A percentile compares a stretch with the other conserved stretches of the same genome.
phyloP scores from a whole-genome alignment of 257 asterid species.

The Rehmannia glutinosa region DNA sequence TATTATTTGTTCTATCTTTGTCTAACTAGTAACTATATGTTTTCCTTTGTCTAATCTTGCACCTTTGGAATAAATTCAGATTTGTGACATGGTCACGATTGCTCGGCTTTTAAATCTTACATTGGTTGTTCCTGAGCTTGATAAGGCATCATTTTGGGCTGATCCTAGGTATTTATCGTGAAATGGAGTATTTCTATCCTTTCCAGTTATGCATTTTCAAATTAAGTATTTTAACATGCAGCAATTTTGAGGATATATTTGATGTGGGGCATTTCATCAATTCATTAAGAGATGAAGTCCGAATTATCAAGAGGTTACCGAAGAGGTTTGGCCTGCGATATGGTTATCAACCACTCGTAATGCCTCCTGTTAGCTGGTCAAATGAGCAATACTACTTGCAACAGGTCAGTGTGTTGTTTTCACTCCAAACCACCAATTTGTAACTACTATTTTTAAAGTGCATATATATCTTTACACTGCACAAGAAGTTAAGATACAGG shows the following conservation, averaged over 20 bases:
- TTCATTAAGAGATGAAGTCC: conserved; percentile 87
- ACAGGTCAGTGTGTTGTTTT: conserved; percentile 49
- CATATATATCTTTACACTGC: too few species aligned
- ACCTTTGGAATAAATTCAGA: conserved; percentile 46
- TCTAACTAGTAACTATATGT: background rate
- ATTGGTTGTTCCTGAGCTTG: conserved; percentile 90
- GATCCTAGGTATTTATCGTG: conserved; percentile 74
- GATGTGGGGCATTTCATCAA: conserved; percentile 77
- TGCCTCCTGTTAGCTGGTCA: conserved; percentile 99
- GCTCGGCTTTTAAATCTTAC: conserved; percentile 94
- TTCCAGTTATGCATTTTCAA: conserved; percentile 7
- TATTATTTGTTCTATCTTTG: background rate
- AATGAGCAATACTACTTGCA: conserved; percentile 84
- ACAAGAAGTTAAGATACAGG: too few species aligned
- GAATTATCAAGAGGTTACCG: conserved; percentile 72
- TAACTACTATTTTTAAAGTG: too few species aligned
- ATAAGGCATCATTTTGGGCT: conserved; percentile 96
- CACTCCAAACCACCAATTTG: too few species aligned
- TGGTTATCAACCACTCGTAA: conserved; percentile 62
- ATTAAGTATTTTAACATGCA: conserved; percentile 15
- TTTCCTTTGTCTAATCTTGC: conserved; percentile 18
- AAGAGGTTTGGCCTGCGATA: conserved; percentile 55
- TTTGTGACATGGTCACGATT: conserved; percentile 94
- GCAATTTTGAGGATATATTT: conserved; percentile 82
- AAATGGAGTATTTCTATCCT: conserved; percentile 3